Evolutionary conservation across 495 filamentous ascomycete species (phyloP), one percentile per base, ranked within the genome.

Genomic region (Penicillium waksmanii): DNA sequence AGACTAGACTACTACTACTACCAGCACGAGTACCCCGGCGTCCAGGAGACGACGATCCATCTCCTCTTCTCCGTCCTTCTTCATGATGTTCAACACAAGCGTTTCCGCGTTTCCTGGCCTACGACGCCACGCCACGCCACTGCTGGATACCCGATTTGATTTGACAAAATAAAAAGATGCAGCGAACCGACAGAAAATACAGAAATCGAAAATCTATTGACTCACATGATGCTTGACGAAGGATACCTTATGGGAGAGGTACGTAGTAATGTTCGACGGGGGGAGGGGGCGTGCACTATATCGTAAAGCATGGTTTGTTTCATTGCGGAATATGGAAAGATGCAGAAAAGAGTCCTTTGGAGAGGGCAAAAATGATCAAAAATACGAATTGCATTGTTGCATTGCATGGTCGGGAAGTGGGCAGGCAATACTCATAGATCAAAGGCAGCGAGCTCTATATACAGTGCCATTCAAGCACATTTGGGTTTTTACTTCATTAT

Each of bases 121-220:
- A 63, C 34, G 23, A 58, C 51, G 57, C 62, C 64, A 53, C 51
- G 51, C 61, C 64, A 53, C 49, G 49, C 59, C 58, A 63, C 64
- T 73, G 71, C 70, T 73, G 74, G 72, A 77, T 75, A 77, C 73
- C 75, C 73, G 66, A 71, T 77, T 69, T 68, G 53, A 60, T 60
- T 53, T 64, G 49, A 21, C 55, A 48, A 51, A 53, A 44, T 53
- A 47, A 44, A 47, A 27, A 42, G 53, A 38, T 12, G 48, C 56
- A 55, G 21, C 38, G 58, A 58, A 61, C 34, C 35, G 38, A 47
- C 55, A 56, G 62, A 54, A 62, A 43, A 53, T 42, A 53, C 55
- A 54, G 18, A 56, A 53, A 56, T 27, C 36, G 44, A 57, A 27
- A 17, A 17, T 34, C 34, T 42, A 33, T 57, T 57, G 43, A 12